Conservation (phyloP, 179 eudicot species). For the Beta macrorhiza region DNA sequence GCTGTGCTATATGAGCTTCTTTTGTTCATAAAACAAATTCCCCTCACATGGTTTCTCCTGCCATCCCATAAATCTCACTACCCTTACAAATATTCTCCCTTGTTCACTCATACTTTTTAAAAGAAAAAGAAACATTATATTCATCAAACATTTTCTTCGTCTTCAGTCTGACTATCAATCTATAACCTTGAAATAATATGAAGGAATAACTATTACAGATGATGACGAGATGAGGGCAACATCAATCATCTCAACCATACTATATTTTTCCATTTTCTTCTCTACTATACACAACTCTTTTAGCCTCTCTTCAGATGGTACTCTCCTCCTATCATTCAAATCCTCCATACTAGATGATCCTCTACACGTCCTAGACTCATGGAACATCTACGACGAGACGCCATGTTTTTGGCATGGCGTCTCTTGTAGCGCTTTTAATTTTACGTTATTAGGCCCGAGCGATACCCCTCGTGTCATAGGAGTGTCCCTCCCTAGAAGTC, state of each 20-base stretch:
- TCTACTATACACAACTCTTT: background rate
- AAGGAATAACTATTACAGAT: background rate
- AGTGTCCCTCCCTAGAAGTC: conserved; percentile 55
- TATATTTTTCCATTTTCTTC: background rate
- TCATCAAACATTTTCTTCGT: background rate
- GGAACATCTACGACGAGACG: conserved; percentile 50
- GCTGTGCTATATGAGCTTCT: conserved; percentile 8
- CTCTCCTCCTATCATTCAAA: conserved; percentile 67
- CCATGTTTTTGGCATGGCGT: conserved; percentile 87
- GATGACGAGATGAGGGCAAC: conserved; percentile 11
- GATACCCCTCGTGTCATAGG: conserved; percentile 42
- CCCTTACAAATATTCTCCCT: conserved; percentile 26
- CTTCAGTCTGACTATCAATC: background rate
- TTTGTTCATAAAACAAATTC: conserved; percentile 19
- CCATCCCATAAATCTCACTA: conserved; percentile 33
- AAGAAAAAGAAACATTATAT: too few relatives aligned
- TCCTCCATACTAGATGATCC: conserved; percentile 59
- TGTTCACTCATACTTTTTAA: background rate
- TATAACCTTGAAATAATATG: conserved; percentile 14
- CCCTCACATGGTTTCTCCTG: conserved; percentile 30
- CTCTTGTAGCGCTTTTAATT: conserved; percentile 26
- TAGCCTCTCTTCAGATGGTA: conserved; percentile 54
- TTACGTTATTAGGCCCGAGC: background rate
- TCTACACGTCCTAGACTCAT: conserved; percentile 40
- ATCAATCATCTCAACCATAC: background rate